Evolutionary conservation across 2,329 filamentous ascomycete genomes (phyloP), one percentile per base, ranked within the genome.

Genomic region (Neospermospora avenae): DNA sequence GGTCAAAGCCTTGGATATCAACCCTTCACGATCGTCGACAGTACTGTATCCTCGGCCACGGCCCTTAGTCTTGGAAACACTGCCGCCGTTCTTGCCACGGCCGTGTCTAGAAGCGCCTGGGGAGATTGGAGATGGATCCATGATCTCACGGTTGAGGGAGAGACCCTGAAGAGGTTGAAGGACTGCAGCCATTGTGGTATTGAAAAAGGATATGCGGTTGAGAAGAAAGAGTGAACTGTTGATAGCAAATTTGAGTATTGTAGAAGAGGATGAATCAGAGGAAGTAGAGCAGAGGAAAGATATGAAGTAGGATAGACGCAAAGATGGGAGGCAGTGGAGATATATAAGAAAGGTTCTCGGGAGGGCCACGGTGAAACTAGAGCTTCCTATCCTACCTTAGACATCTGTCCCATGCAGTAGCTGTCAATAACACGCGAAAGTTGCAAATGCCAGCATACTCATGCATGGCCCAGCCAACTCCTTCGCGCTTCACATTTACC

Each of bases 1-100:
- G 55, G 70, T 69, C 28, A 79, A 65, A 22, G 77, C 76, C 69
- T 78, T 78, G 63, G 73, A 71, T 53, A 78, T 70, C 58, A 71
- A 70, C 8, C 69, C 69, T 54, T 78, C 76, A 48, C 74, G 70
- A 52, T 78, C 75, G 58, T 77, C 76, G 14, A 76, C 70, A 28
- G 77, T 69, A 59, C 73, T 75, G 70, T 78, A 78, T 13, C 74
- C 72, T 18, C 75, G 71, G 13, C 73, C 72, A 34, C 72, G 66
- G 49, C 64, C 66, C 53, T 71, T 72, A 57, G 53, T 62, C 65
- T 76, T 77, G 54, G 64, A 66, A 45, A 70, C 60, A 55, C 69
- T 71, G 18, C 70, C 69, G 14, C 69, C 67, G 59, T 71, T 68
- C 58, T 65, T 69, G 49, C 67, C 61, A 61, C 71, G 63, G 42